phyloP scores from a whole-genome alignment of 2,329 filamentous ascomycete genomes.

The Alternaria incomplexa region DNA sequence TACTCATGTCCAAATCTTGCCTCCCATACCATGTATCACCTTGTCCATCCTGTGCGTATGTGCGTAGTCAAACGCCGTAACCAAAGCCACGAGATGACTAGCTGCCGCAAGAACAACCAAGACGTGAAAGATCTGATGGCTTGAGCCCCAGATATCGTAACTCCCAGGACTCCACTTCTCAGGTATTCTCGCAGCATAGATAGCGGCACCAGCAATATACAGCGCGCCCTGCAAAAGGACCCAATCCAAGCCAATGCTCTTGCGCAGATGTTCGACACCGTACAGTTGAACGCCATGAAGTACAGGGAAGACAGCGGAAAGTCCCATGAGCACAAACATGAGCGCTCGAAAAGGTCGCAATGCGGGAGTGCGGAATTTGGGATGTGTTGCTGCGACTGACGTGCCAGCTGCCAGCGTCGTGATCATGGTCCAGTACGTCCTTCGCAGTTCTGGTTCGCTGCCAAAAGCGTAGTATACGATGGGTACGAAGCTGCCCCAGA shows the following conservation, averaged over 20 bases:
- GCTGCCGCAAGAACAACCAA: constrained; percentile 83
- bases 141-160: constrained; percentile 92
- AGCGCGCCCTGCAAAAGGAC: constrained; percentile 78
- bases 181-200: constrained; percentile 88
- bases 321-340: constrained; percentile 88
- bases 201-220: constrained; percentile 82
- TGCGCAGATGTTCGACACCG: constrained; percentile 69
- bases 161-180: constrained; percentile 77
- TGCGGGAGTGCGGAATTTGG: constrained; percentile 80
- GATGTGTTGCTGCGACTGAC: constrained; percentile 75
- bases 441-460: constrained; percentile 69
- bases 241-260: constrained; percentile 81
- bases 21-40: constrained; percentile 3
- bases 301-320: constrained; percentile 83
- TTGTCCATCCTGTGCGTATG: constrained; percentile 58
- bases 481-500: constrained; percentile 89
- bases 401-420: constrained; percentile 78
- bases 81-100: constrained; percentile 79
- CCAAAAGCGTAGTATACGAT: constrained; percentile 68
- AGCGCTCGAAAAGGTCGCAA: constrained; percentile 84
- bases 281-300: constrained; percentile 75
- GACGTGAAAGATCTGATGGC: constrained; percentile 95
- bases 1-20: background rate
- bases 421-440: constrained; percentile 79
- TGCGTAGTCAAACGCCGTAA: constrained; percentile 85